These are phyloP conservation scores for Ogataea paradorogensis DNA, from an alignment of 805 yeast genomes.

Conservation along the genomic window DNA sequence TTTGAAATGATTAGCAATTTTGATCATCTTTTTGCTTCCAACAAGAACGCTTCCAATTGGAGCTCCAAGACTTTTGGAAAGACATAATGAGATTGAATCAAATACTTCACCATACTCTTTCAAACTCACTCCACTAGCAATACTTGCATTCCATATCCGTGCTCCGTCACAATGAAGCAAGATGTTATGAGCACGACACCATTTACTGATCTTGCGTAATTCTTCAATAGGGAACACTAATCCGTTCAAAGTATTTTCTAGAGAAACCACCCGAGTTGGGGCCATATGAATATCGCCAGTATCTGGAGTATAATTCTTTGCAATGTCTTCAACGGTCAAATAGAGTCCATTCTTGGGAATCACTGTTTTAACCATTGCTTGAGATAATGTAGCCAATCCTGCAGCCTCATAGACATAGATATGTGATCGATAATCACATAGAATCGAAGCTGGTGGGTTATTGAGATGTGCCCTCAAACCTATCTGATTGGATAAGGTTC, in stretches of 20 bases:
- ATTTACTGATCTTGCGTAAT: constrained; percentile 62
- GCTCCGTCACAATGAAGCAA: constrained; percentile 90
- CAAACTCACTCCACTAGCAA: constrained; percentile 65
- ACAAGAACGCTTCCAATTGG: constrained; percentile 90
- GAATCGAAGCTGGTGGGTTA: constrained; percentile 82
- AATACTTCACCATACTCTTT: constrained; percentile 70
- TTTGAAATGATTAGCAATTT: constrained; percentile 77
- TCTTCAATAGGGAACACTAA: constrained; percentile 78
- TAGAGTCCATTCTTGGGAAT: constrained; percentile 72
- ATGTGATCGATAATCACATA: constrained; percentile 86
- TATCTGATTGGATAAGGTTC: constrained; percentile 87
- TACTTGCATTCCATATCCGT: constrained; percentile 89
- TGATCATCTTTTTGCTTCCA: constrained; percentile 56
- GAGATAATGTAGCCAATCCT: constrained; percentile 84
- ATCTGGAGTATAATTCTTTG: constrained; percentile 57
- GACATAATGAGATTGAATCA: constrained; percentile 86
- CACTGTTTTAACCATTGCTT: constrained; percentile 88
- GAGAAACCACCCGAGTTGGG: constrained; percentile 78
- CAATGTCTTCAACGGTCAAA: constrained; percentile 77
- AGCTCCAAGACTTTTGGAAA: constrained; percentile 89
- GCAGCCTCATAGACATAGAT: constrained; percentile 85
- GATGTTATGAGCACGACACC: constrained; percentile 59
- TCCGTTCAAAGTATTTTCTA: constrained; percentile 90
- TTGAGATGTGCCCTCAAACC: constrained; percentile 70
- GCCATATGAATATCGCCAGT: constrained; percentile 86